Evolutionary conservation across 2,329 filamentous ascomycete genomes (phyloP).

Genomic region (Trichoderma simmonsii): DNA sequence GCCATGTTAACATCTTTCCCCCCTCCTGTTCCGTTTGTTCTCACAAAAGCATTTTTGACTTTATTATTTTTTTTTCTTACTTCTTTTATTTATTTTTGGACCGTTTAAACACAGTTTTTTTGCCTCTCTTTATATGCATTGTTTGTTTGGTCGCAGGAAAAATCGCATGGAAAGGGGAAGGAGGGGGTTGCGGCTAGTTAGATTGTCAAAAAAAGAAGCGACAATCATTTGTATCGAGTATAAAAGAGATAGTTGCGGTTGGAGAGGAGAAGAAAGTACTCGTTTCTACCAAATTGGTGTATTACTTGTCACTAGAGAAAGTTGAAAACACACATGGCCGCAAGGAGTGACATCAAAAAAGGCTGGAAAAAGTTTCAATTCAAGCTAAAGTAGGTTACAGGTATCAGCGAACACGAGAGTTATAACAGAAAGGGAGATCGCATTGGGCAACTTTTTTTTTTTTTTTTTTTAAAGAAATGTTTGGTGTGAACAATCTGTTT

Average conservation of each 20-base stretch:
- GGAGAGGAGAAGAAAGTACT: background rate
- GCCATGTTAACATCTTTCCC: background rate
- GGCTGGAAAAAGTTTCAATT: background rate
- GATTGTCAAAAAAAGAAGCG: background rate
- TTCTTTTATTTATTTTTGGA: background rate
- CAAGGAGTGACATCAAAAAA: background rate
- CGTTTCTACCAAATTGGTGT: background rate
- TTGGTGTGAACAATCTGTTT: background rate
- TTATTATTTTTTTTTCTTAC: no score
- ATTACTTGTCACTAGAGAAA: background rate
- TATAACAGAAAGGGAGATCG: background rate
- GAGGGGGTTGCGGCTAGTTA: background rate
- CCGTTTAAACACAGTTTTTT: background rate
- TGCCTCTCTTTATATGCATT: background rate
- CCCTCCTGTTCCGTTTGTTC: background rate
- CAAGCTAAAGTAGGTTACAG: background rate
- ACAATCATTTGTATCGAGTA: slow-evolving; percentile 10
- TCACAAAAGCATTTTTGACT: slow-evolving; percentile 1
- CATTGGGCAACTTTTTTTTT: background rate
- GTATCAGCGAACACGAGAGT: no score
- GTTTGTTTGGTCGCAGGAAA: background rate
- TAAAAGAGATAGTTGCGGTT: background rate
- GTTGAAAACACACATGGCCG: background rate
- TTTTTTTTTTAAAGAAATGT: background rate
- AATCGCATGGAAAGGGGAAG: background rate